Conservation (phyloP, 257 asterid genomes). For the Phtheirospermum japonicum region DNA sequence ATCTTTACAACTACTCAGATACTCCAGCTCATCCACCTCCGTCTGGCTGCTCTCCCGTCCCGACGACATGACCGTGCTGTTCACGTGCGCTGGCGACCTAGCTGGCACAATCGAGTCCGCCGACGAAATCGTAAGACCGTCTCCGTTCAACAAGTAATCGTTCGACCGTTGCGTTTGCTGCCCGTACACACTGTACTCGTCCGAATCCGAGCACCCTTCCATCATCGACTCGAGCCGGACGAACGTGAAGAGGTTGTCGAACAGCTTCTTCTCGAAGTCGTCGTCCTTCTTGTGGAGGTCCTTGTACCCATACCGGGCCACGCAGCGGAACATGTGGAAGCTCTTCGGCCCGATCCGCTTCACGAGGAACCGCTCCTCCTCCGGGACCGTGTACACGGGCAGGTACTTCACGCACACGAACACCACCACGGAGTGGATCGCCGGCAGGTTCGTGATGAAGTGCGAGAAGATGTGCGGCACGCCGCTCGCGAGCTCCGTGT, state of each 20-base stretch:
- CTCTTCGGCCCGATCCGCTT: constrained; percentile 89
- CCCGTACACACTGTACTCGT: constrained; percentile 71
- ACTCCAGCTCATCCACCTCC: constrained; percentile 78
- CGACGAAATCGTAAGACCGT: constrained; percentile 53
- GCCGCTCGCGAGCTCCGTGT: constrained; percentile 95
- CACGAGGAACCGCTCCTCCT: constrained; percentile 83
- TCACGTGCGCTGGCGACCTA: constrained; percentile 40
- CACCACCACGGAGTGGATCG: constrained; percentile 80
- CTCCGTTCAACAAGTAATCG: constrained; percentile 32
- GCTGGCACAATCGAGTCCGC: constrained; percentile 71
- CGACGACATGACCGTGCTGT: constrained; percentile 42
- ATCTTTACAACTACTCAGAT: constrained; percentile 64
- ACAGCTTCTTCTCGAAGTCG: constrained; percentile 80
- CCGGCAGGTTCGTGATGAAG: constrained; percentile 90
- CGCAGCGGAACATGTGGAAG: constrained; percentile 94
- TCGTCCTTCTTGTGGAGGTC: constrained; percentile 92
- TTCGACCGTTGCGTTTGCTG: constrained; percentile 68
- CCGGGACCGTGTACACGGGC: constrained; percentile 93
- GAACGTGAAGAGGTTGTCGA: constrained; percentile 64
- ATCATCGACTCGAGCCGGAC: constrained; percentile 92
- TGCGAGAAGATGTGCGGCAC: constrained; percentile 95
- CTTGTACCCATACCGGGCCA: constrained; percentile 88
- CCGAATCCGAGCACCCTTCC: constrained; percentile 97
- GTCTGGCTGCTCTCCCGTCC: constrained; percentile 56
- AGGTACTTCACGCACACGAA: constrained; percentile 92